phyloP scores from a whole-genome alignment of 176 grass and related monocot species.

The Dendrocalamus sinicus region DNA sequence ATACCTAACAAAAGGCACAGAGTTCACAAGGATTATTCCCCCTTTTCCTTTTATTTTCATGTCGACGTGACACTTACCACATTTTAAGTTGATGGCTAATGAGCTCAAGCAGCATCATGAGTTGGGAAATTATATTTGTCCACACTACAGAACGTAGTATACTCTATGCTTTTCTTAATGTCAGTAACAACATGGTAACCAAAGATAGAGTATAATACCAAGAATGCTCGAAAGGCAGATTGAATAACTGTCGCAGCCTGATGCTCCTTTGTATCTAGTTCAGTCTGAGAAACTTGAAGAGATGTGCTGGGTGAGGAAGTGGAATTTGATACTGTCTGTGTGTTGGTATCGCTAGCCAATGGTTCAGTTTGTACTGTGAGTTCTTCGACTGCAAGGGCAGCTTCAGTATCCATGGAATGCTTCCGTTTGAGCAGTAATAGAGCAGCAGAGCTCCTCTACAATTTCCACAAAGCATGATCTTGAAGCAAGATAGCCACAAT shows the following conservation, averaged over 20 bases:
- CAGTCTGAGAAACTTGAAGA: slow-evolving; percentile 50
- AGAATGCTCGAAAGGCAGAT: slow-evolving; percentile 81
- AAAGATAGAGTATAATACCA: slow-evolving; percentile 65
- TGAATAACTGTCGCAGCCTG: slow-evolving; percentile 84
- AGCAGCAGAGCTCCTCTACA: slow-evolving; percentile 51
- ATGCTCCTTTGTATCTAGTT: slow-evolving; percentile 60
- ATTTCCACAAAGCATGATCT: slow-evolving; percentile 38
- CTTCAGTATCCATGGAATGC: slow-evolving; percentile 50
- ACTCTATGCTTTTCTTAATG: slow-evolving; percentile 18
- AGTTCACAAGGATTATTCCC: slow-evolving; percentile 4
- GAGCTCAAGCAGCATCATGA: slow-evolving; percentile 27
- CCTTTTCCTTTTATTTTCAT: neutral
- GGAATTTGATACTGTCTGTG: slow-evolving; percentile 47
- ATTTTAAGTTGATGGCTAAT: slow-evolving; percentile 8
- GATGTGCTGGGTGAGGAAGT: slow-evolving; percentile 42
- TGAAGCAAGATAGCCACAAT: slow-evolving; percentile 24
- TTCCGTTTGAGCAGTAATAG: slow-evolving; percentile 56
- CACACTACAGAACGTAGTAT: neutral
- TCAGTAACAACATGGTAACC: neutral
- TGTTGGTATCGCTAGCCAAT: slow-evolving; percentile 41
- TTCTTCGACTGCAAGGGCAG: slow-evolving; percentile 42
- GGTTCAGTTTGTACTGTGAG: slow-evolving; percentile 37
- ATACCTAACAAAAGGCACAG: neutral
- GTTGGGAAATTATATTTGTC: slow-evolving; percentile 1
- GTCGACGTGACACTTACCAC: neutral